Evolutionary conservation across 2,329 filamentous ascomycete species (phyloP).

Genomic region (Ophiostoma triangulosporum): DNA sequence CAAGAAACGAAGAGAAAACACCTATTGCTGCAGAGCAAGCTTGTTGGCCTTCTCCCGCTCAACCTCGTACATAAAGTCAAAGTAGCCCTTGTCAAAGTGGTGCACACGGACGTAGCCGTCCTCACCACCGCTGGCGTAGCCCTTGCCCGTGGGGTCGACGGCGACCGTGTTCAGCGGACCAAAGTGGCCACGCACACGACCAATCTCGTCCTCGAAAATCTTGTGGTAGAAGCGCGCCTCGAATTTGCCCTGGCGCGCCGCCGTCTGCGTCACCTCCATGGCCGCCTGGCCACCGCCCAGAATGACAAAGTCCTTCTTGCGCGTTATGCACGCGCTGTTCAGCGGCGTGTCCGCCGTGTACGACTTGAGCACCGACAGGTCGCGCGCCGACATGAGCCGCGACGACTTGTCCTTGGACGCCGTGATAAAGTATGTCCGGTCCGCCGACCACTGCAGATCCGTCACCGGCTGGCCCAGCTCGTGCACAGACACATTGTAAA

Average conservation of each 20-base stretch:
- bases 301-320: conserved; percentile 95
- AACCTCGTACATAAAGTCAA: conserved; percentile 97
- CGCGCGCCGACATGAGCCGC: conserved; percentile 76
- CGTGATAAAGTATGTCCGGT: conserved; percentile 97
- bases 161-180: conserved; percentile 94
- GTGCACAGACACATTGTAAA: conserved; percentile 87
- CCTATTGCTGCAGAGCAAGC: conserved; percentile 17
- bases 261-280: conserved; percentile 96
- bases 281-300: conserved; percentile 95
- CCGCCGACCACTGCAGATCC: conserved; percentile 86
- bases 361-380: conserved; percentile 86
- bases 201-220: conserved; percentile 97
- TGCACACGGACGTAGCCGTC: conserved; percentile 97
- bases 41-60: conserved; percentile 62
- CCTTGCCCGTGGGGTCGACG: conserved; percentile 77
- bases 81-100: conserved; percentile 97
- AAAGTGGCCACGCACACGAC: conserved; percentile 92
- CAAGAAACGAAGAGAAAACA: background rate
- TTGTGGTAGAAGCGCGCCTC: conserved; percentile 99
- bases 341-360: conserved; percentile 87
- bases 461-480: conserved; percentile 73
- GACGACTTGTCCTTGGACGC: conserved; percentile 96
- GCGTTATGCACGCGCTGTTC: conserved; percentile 87
- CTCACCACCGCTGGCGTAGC: conserved; percentile 91
- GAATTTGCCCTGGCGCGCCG: conserved; percentile 93